A percentile compares a stretch with the other conserved stretches of the same genome.
Evolutionary conservation across 176 grass and related monocot genomes (phyloP).

Genomic region (Ampelocalamus luodianensis): DNA sequence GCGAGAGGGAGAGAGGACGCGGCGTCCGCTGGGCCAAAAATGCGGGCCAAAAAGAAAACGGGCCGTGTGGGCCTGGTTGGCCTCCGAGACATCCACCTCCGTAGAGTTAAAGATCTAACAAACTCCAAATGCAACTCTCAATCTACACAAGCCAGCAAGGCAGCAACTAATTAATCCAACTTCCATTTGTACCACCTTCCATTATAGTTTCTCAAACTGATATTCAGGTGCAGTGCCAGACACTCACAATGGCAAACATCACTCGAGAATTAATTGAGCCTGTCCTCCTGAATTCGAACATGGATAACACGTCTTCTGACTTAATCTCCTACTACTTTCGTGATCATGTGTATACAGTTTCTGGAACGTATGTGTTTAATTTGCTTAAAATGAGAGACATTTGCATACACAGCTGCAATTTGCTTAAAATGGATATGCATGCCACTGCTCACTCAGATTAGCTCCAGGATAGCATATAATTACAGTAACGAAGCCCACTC

Average conservation of each 20-base stretch:
- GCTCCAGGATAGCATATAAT: constrained; percentile 22
- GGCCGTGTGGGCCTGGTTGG: too few species aligned
- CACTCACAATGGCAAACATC: not conserved
- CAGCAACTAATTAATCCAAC: not conserved
- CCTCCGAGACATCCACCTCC: too few species aligned
- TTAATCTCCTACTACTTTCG: not conserved
- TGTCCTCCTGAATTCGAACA: not conserved
- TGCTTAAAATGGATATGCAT: not conserved
- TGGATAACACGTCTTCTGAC: not conserved
- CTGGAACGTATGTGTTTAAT: not conserved
- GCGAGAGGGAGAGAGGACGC: too few species aligned
- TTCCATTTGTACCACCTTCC: not conserved
- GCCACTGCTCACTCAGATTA: not conserved
- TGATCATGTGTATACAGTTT: not conserved
- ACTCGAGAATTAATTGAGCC: not conserved
- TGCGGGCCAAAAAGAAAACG: too few species aligned
- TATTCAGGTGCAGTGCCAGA: not conserved
- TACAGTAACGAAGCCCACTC: not conserved
- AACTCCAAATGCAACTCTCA: too few species aligned
- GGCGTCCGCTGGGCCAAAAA: too few species aligned
- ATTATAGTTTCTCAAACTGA: not conserved
- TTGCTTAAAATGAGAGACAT: not conserved
- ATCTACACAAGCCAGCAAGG: too few species aligned
- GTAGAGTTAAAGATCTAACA: too few species aligned
- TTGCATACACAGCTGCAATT: not conserved